phyloP scores from a whole-genome alignment of 257 asterid species.

The Scutellaria baicalensis region DNA sequence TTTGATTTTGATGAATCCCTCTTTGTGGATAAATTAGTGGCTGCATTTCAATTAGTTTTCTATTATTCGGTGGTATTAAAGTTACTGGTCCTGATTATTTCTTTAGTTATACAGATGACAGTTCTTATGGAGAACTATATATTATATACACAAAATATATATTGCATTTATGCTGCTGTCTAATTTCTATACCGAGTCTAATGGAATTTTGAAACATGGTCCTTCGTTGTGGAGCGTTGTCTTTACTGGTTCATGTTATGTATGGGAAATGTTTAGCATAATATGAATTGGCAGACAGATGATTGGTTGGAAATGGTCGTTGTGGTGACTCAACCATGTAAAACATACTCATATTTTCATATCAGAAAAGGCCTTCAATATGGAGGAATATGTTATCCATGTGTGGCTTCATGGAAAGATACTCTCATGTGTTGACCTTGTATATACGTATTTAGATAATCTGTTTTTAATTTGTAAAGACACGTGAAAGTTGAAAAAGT shows the following conservation, averaged over 20 bases:
- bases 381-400: background rate
- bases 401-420: background rate
- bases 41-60: background rate
- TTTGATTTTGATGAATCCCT: background rate
- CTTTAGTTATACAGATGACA: background rate
- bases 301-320: background rate
- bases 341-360: background rate
- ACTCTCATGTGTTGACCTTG: background rate
- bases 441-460: background rate
- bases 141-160: background rate
- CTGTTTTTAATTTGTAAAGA: background rate
- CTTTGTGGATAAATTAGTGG: background rate
- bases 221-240: background rate
- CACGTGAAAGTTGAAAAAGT: background rate
- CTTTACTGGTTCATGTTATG: background rate
- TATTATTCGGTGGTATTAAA: background rate
- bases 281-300: background rate
- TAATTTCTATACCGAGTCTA: background rate
- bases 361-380: background rate
- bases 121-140: background rate
- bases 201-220: background rate
- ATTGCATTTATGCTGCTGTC: background rate
- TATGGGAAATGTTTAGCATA: background rate
- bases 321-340: background rate
- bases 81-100: background rate